These are phyloP conservation scores for Sporothrix curviconia DNA, from an alignment of 2,329 filamentous ascomycete genomes.

Conservation along the genomic window DNA sequence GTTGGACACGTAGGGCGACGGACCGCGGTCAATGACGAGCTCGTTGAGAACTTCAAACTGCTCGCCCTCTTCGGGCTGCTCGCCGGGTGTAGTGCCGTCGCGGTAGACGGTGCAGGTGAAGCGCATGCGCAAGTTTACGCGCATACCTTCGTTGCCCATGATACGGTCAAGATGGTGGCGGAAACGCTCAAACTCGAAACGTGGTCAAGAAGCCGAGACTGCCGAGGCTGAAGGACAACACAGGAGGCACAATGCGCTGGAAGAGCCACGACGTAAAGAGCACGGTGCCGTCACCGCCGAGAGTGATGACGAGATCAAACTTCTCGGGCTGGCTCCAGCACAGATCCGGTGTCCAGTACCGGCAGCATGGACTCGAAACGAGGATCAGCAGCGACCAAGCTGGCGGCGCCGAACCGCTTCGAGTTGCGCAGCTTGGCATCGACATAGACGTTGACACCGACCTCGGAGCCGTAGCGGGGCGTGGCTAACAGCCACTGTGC, in stretches of 20 bases:
- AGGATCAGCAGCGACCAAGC: conserved; percentile 65
- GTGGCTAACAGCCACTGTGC: conserved; percentile 82
- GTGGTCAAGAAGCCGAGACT: conserved; percentile 84
- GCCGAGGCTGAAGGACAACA: conserved; percentile 76
- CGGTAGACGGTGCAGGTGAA: conserved; percentile 98
- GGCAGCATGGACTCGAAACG: conserved; percentile 77
- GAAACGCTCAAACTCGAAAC: conserved; percentile 82
- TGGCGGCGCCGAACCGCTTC: conserved; percentile 74
- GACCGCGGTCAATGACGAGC: conserved; percentile 94
- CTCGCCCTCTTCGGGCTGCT: conserved; percentile 74
- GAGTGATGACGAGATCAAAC: conserved; percentile 87
- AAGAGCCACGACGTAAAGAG: conserved; percentile 90
- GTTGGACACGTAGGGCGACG: conserved; percentile 94
- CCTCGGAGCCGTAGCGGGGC: conserved; percentile 77
- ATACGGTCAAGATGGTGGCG: conserved; percentile 78
- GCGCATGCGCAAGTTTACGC: conserved; percentile 94
- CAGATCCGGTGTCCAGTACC: conserved; percentile 93
- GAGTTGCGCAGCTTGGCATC: conserved; percentile 87
- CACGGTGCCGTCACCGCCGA: conserved; percentile 81
- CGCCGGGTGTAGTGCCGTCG: conserved; percentile 36
- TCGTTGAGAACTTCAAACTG: conserved; percentile 98
- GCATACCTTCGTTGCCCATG: conserved; percentile 94
- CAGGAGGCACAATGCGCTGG: conserved; percentile 78
- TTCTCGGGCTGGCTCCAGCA: conserved; percentile 92
- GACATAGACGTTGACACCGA: conserved; percentile 98